Evolutionary conservation across 2,329 filamentous ascomycete species (phyloP).

Genomic region (Curvularia spicifera): DNA sequence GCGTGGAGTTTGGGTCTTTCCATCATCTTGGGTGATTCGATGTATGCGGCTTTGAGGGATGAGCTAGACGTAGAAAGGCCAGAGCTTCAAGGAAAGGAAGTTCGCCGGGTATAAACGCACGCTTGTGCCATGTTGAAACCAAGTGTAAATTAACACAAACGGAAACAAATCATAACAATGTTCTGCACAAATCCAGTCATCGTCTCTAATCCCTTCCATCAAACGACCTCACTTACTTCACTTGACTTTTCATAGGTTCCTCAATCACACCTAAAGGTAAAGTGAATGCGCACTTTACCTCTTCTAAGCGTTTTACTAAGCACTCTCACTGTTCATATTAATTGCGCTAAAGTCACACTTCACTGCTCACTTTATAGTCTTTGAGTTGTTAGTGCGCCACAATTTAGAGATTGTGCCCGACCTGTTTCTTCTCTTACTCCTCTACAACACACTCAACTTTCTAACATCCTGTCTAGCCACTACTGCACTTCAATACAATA

Average conservation of each 20-base stretch:
- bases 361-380: slow-evolving; percentile 1
- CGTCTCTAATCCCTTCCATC: background rate
- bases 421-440: background rate
- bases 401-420: background rate
- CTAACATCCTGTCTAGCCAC: background rate
- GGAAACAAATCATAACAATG: background rate
- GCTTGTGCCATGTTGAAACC: background rate
- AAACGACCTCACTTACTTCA: background rate
- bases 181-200: background rate
- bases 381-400: background rate
- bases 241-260: background rate
- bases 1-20: slow-evolving; percentile 94
- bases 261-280: background rate
- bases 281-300: slow-evolving; percentile 1
- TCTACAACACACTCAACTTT: background rate
- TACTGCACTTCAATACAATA: background rate
- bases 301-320: background rate
- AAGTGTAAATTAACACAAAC: background rate
- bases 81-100: slow-evolving; percentile 86
- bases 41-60: slow-evolving; percentile 88
- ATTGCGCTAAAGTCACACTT: slow-evolving; percentile 7
- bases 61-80: slow-evolving; percentile 94
- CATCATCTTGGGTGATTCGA: slow-evolving; percentile 81
- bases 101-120: slow-evolving; percentile 74
- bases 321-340: slow-evolving; percentile 16